Percentiles rank a stretch among this genome's conserved stretches.
Conservation (phyloP, 108 stramenopile species). For the Nitzschia putrida region DNA sequence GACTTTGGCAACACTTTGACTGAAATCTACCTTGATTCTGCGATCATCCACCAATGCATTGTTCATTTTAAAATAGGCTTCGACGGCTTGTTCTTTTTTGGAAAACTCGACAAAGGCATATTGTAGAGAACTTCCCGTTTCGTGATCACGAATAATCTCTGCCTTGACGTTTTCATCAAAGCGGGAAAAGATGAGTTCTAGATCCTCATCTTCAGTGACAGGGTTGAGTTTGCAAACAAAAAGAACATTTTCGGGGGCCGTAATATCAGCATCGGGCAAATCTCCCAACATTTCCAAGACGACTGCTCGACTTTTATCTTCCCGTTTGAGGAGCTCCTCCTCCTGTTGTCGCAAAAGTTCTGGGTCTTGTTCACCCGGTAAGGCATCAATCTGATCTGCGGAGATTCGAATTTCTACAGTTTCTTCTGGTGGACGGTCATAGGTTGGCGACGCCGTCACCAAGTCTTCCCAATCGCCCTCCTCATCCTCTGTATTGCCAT, state of each 20-base stretch:
- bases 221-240: conserved; percentile 99
- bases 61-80: conserved; percentile 99
- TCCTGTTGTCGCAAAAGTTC: conserved; percentile 49
- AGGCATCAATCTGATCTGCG: conserved; percentile 56
- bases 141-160: conserved; percentile 94
- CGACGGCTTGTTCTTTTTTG: conserved; percentile 79
- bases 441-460: conserved; percentile 57
- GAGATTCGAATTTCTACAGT: conserved; percentile 63
- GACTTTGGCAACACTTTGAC: conserved; percentile 94
- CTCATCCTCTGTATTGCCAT: neutral
- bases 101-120: conserved; percentile 98
- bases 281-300: conserved; percentile 98
- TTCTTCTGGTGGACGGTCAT: conserved; percentile 86
- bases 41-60: conserved; percentile 98
- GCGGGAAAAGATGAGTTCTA: conserved; percentile 95
- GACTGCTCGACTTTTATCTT: conserved; percentile 91
- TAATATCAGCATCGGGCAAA: conserved; percentile 77
- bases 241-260: conserved; percentile 95
- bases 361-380: conserved; percentile 42
- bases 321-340: conserved; percentile 56
- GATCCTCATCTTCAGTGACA: conserved; percentile 94
- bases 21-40: conserved; percentile 97
- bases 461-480: conserved; percentile 1
- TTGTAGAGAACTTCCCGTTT: conserved; percentile 92
- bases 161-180: conserved; percentile 85